phyloP scores from a whole-genome alignment of 257 asterid genomes.

The Jasminum sambac region DNA sequence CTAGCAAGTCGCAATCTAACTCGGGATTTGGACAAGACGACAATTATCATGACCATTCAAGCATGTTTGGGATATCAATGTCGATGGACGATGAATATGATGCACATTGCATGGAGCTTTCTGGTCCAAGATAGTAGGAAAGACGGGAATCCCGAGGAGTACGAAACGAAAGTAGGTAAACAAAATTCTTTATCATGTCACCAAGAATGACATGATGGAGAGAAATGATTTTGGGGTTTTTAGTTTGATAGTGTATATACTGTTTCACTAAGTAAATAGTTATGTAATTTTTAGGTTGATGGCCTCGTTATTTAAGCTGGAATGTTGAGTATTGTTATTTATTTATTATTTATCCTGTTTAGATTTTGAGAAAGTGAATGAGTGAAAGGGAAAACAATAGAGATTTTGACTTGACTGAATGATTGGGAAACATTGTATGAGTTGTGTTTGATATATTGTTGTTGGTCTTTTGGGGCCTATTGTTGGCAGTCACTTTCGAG shows the following conservation, averaged over 20 bases:
- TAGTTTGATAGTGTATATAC: slow-evolving; percentile 31
- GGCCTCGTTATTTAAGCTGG: not conserved
- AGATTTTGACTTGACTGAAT: slow-evolving; percentile 12
- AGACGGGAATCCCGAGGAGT: slow-evolving; percentile 1
- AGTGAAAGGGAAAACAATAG: slow-evolving; percentile 12
- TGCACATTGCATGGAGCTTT: slow-evolving; percentile 92
- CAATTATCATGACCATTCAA: slow-evolving; percentile 49
- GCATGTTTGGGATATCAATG: slow-evolving; percentile 60
- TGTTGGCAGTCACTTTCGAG: not conserved
- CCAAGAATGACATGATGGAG: slow-evolving; percentile 6
- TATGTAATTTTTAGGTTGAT: not conserved
- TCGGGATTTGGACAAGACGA: slow-evolving; percentile 37
- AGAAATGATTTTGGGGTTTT: slow-evolving; percentile 4
- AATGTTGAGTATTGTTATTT: not conserved
- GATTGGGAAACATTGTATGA: slow-evolving; percentile 1
- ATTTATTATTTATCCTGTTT: slow-evolving; percentile 1
- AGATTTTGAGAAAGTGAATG: not conserved
- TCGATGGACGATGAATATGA: slow-evolving; percentile 83
- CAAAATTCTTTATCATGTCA: slow-evolving; percentile 28
- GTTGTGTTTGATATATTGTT: slow-evolving; percentile 7
- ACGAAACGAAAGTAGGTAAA: slow-evolving; percentile 7
- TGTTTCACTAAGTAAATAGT: not conserved
- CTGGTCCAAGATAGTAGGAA: slow-evolving; percentile 75
- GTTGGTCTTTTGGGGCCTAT: slow-evolving; percentile 1
- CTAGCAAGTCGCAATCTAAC: slow-evolving; percentile 27